Evolutionary conservation across 768 basidiomycete species (phyloP).

Genomic region (Infundibulicybe gibba): DNA sequence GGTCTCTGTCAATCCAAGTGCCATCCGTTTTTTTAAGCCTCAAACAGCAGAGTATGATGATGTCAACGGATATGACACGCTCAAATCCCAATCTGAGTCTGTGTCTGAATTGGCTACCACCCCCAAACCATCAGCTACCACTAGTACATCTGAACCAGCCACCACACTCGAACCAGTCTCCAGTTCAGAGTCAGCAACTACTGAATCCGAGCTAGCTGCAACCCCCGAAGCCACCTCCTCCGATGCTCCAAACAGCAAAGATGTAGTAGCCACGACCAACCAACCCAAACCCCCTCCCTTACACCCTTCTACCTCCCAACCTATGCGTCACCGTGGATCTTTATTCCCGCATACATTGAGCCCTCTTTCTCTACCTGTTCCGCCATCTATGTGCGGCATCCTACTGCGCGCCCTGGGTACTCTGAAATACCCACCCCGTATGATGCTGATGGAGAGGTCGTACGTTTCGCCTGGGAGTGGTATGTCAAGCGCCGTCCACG

Average conservation of each 20-base stretch:
- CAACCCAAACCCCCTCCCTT: slow-evolving; percentile 16
- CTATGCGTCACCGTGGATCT: slow-evolving; percentile 88
- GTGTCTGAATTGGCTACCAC: not conserved
- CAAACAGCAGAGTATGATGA: slow-evolving; percentile 30
- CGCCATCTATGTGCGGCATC: slow-evolving; percentile 90
- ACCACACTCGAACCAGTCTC: slow-evolving; percentile 2
- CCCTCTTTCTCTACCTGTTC: slow-evolving; percentile 86
- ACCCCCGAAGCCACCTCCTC: not conserved
- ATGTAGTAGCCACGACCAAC: slow-evolving; percentile 1
- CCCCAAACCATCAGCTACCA: slow-evolving; percentile 3
- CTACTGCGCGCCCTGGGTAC: slow-evolving; percentile 94
- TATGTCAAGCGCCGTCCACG: slow-evolving; percentile 71
- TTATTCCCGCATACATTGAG: slow-evolving; percentile 90
- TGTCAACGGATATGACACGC: slow-evolving; percentile 21
- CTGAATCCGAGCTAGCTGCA: too few relatives aligned
- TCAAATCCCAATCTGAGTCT: slow-evolving; percentile 4
- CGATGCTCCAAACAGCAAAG: slow-evolving; percentile 1
- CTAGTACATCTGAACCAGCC: not conserved
- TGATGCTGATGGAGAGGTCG: slow-evolving; percentile 91
- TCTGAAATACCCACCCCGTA: slow-evolving; percentile 95
- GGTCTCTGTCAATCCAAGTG: slow-evolving; percentile 81
- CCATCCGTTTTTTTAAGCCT: slow-evolving; percentile 68
- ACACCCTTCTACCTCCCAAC: slow-evolving; percentile 85
- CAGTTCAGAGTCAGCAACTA: slow-evolving; percentile 1
- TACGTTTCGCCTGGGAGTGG: slow-evolving; percentile 96